Evolutionary conservation across 2,329 filamentous ascomycete genomes (phyloP).

Genomic region (Colletotrichum sidae): DNA sequence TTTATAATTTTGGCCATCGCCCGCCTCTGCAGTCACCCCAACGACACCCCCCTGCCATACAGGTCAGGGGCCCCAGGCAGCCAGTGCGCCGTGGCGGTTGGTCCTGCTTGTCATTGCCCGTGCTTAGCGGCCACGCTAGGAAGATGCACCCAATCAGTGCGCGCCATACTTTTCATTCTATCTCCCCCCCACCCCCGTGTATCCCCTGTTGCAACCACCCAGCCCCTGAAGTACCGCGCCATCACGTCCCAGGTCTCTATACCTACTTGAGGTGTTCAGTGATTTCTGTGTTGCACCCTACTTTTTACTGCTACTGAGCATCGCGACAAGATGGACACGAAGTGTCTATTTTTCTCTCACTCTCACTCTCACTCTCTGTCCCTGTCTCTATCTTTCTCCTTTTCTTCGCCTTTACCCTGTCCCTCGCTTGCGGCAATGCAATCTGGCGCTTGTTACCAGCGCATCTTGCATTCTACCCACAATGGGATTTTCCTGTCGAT

Average conservation of each 20-base stretch:
- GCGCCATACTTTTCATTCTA: constrained; percentile 48
- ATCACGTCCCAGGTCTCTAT: constrained; percentile 29
- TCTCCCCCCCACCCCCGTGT: constrained; percentile 51
- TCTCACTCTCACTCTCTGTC: not conserved
- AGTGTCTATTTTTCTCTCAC: no score
- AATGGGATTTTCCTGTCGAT: no score
- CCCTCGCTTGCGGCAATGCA: constrained; percentile 28
- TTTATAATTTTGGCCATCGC: constrained; percentile 66
- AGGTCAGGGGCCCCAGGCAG: constrained; percentile 34
- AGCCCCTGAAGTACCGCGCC: constrained; percentile 52
- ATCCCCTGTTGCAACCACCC: constrained; percentile 46
- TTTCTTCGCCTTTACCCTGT: not conserved
- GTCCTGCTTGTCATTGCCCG: constrained; percentile 52
- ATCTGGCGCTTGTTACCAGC: constrained; percentile 22
- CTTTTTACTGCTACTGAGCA: no score
- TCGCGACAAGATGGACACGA: no score
- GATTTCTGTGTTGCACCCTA: no score
- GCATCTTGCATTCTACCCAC: no score
- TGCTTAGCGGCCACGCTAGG: constrained; percentile 51
- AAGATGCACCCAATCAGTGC: constrained; percentile 52
- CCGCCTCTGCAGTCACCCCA: constrained; percentile 53
- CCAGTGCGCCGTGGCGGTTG: constrained; percentile 55
- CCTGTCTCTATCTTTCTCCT: not conserved
- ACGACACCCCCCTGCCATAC: constrained; percentile 48
- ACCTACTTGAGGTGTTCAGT: not conserved